Evolutionary conservation across 257 asterid species (phyloP), one percentile per base, ranked within the genome.

Genomic region (Datura wrightii): DNA sequence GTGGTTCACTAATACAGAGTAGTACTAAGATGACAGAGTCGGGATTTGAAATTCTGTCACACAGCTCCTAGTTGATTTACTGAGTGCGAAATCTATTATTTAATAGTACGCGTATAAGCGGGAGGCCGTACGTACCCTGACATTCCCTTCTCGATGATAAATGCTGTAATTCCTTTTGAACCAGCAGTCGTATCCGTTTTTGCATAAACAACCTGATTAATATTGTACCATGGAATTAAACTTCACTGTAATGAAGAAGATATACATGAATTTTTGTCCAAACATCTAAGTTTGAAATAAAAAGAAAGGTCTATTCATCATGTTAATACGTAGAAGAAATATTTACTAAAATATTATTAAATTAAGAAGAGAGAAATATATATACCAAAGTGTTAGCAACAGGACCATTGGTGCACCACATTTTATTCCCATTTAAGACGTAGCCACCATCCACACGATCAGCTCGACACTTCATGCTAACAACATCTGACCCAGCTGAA

Each of bases 371-470:
- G 0, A 14, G 15, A 50, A 0, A 50, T 50, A 70, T 18, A 62
- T 62, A 67, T 93, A 97, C 99, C 95, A 97, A 91, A 81, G 98
- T 95, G 87, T 92, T 91, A 81, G 99, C 98, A 84, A 83, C 79
- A 55, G 98, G 97, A 79, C 99, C 99, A 88, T 97, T 97, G 59
- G 99, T 97, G 93, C 99, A 97, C 99, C 98, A 97, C 99, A 97
- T 97, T 90, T 97, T 97, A 88, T 94, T 97, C 86, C 99, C 99
- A 85, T 95, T 97, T 42, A 97, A 88, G 87, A 94, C 83, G 85
- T 92, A 97, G 79, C 99, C 99, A 71, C 97, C 98, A 86, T 91
- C 91, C 87, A 88, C 85, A 88, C 93, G 94, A 83, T 95, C 98
- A 78, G 99, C 99, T 89, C 85, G 92, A 91, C 99, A 97, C 89